Percentiles rank a stretch among this genome's conserved stretches.
Conservation (phyloP, 257 asterid species). For the Solanum commersonii region DNA sequence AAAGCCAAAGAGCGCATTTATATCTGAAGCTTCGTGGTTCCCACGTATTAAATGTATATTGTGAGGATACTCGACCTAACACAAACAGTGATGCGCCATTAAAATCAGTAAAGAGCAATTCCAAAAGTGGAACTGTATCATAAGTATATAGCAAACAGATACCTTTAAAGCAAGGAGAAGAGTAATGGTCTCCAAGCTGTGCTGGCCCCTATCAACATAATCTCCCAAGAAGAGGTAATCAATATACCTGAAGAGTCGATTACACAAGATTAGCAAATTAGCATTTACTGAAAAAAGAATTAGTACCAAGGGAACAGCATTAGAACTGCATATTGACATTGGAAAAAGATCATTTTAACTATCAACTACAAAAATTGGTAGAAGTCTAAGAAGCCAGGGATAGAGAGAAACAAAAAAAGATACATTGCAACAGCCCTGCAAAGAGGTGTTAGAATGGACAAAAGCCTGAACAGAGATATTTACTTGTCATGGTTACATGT, state of each 20-base stretch:
- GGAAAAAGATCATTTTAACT: neutral
- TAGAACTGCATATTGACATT: neutral
- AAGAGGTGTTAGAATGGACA: neutral
- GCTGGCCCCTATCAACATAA: constrained; percentile 99
- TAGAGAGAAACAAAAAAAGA: neutral
- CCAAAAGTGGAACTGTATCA: neutral
- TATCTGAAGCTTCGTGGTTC: constrained; percentile 99
- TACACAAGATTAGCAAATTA: constrained; percentile 13
- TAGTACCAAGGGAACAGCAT: neutral
- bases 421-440: neutral
- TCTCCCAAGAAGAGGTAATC: constrained; percentile 98
- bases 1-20: constrained; percentile 96
- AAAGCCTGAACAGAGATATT: neutral
- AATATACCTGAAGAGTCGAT: constrained; percentile 58
- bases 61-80: constrained; percentile 78
- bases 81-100: neutral
- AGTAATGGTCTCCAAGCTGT: constrained; percentile 89
- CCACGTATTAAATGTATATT: constrained; percentile 96
- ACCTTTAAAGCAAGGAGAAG: constrained; percentile 98
- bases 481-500: neutral
- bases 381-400: neutral
- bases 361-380: neutral
- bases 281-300: neutral
- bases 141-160: neutral
- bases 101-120: neutral